Evolutionary conservation across 768 basidiomycete genomes (phyloP).

Genomic region (Fibroporia radiculosa): DNA sequence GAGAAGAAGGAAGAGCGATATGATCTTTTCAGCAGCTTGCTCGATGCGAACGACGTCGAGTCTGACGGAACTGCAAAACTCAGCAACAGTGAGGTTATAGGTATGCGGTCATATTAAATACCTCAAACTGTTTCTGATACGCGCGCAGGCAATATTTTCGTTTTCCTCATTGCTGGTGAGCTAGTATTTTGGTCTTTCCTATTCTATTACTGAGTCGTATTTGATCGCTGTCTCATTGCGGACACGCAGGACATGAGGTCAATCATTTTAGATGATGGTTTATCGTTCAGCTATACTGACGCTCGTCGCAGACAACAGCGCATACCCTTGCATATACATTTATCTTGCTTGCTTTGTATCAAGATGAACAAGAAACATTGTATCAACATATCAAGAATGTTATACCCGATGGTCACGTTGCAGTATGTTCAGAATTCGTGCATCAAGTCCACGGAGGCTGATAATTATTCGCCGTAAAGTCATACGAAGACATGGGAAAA

Average conservation of each 20-base stretch:
- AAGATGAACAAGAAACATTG: slow-evolving; percentile 31
- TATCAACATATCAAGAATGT: slow-evolving; percentile 25
- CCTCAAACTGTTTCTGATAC: not conserved
- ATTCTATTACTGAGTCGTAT: not conserved
- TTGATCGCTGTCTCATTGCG: not conserved
- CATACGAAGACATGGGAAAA: slow-evolving; percentile 22
- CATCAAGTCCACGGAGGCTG: not conserved
- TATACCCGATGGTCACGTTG: slow-evolving; percentile 16
- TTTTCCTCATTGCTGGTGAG: slow-evolving; percentile 41
- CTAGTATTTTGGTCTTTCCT: not conserved
- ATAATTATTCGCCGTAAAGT: slow-evolving; percentile 9
- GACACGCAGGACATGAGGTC: slow-evolving; percentile 42
- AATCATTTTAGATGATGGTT: not conserved
- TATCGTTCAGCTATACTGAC: not conserved
- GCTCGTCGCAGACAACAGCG: slow-evolving; percentile 23
- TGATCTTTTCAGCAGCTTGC: slow-evolving; percentile 45
- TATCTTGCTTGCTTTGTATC: slow-evolving; percentile 31
- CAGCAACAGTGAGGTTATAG: slow-evolving; percentile 35
- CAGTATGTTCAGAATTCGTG: slow-evolving; percentile 13
- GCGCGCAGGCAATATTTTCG: slow-evolving; percentile 27
- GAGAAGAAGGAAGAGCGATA: slow-evolving; percentile 29
- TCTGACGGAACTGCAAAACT: slow-evolving; percentile 22
- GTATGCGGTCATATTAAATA: slow-evolving; percentile 12
- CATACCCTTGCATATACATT: slow-evolving; percentile 27
- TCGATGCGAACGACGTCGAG: slow-evolving; percentile 39